phyloP scores from a whole-genome alignment of 225 moss, liverwort and hornwort species.

The Marchantia polymorpha region DNA sequence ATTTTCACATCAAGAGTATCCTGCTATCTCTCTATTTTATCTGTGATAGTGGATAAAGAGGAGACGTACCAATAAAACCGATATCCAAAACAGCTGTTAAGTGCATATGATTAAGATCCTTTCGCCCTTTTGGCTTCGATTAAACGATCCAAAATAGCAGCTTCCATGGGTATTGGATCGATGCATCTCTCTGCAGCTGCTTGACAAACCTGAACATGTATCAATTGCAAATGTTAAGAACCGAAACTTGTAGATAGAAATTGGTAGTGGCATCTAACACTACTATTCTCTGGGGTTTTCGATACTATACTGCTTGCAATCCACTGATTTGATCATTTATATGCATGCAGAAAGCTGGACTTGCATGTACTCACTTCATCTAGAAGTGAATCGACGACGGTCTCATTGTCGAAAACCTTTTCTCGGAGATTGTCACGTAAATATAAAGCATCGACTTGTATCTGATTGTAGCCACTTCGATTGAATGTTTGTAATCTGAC shows the following conservation, averaged over 20 bases:
- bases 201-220: slow-evolving; percentile 59
- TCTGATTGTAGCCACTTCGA: slow-evolving; percentile 84
- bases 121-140: slow-evolving; percentile 64
- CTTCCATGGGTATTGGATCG: slow-evolving; percentile 76
- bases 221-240: too few species aligned
- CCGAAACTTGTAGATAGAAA: too few species aligned
- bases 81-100: neutral
- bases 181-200: slow-evolving; percentile 77
- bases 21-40: too few species aligned
- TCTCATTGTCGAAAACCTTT: slow-evolving; percentile 57
- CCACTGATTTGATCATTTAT: neutral
- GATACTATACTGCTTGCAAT: too few species aligned
- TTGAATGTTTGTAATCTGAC: slow-evolving; percentile 84
- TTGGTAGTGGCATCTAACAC: too few species aligned
- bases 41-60: neutral
- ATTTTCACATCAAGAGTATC: neutral
- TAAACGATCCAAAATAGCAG: slow-evolving; percentile 60
- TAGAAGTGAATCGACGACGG: slow-evolving; percentile 63
- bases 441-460: slow-evolving; percentile 89
- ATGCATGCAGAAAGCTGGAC: neutral
- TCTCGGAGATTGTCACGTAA: slow-evolving; percentile 64
- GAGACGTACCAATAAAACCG: slow-evolving; percentile 10
- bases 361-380: slow-evolving; percentile 63
- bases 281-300: too few species aligned
- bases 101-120: slow-evolving; percentile 6